A percentile compares a stretch with the other conserved stretches of the same genome.
Conservation (phyloP, 345 rosid genomes). For the Dipteronia dyeriana region DNA sequence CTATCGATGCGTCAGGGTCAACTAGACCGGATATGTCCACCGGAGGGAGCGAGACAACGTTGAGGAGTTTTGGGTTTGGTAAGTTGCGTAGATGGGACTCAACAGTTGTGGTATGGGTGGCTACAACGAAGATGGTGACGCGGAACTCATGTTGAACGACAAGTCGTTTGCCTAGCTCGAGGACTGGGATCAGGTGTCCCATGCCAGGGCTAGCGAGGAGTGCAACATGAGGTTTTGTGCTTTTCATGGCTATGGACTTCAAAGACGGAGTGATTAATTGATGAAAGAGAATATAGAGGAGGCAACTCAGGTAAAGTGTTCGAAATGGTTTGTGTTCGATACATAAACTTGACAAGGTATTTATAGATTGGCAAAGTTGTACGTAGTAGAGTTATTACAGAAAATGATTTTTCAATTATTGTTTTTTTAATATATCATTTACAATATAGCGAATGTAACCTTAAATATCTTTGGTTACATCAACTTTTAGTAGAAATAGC, state of each 20-base stretch:
- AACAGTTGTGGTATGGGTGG: slow-evolving; percentile 31
- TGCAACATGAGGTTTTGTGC: slow-evolving; percentile 40
- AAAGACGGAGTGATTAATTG: background rate
- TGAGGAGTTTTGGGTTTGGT: slow-evolving; percentile 23
- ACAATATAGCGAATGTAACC: too few species aligned
- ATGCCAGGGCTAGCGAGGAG: slow-evolving; percentile 71
- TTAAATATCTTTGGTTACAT: too few species aligned
- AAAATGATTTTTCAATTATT: too few species aligned
- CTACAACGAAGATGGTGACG: slow-evolving; percentile 49
- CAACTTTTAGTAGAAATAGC: too few species aligned
- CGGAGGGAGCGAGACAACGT: slow-evolving; percentile 42
- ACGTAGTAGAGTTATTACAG: too few species aligned
- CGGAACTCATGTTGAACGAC: slow-evolving; percentile 38
- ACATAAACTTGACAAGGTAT: background rate
- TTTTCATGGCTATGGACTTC: slow-evolving; percentile 27
- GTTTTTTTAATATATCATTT: too few species aligned
- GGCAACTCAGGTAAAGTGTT: background rate
- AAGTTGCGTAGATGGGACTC: slow-evolving; percentile 32
- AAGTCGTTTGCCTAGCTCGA: slow-evolving; percentile 59
- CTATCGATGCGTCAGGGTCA: slow-evolving; percentile 30
- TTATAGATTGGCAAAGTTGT: background rate
- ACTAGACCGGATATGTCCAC: slow-evolving; percentile 35
- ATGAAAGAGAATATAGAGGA: background rate
- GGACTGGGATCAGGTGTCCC: slow-evolving; percentile 69
- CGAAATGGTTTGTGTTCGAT: background rate